Percentiles rank a stretch among this genome's conserved stretches.
These are phyloP conservation scores for Trichothecium roseum DNA, from an alignment of 2,329 filamentous ascomycete genomes.

Conservation along the genomic window DNA sequence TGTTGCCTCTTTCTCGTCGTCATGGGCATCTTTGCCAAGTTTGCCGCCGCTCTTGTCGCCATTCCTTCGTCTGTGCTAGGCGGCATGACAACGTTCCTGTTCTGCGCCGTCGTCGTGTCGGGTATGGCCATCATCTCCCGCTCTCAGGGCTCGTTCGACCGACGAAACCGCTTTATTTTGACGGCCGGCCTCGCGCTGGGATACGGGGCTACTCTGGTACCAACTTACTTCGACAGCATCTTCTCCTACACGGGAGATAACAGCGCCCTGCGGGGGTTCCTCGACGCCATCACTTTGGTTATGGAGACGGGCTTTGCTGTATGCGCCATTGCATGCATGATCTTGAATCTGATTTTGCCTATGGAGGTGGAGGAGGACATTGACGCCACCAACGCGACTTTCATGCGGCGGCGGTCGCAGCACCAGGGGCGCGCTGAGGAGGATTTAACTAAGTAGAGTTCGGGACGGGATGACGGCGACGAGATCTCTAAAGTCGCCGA, in stretches of 20 bases:
- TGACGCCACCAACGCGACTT: conserved; percentile 8
- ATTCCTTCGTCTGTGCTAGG: conserved; percentile 60
- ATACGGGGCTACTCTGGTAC: conserved; percentile 58
- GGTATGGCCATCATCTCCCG: conserved; percentile 67
- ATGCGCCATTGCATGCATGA: conserved; percentile 60
- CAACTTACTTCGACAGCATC: conserved; percentile 57
- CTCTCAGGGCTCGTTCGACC: conserved; percentile 56
- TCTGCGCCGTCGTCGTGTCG: conserved; percentile 64
- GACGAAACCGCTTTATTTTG: conserved; percentile 72
- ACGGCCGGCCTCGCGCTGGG: conserved; percentile 66
- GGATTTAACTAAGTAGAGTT: too few species aligned
- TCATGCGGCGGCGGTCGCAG: too few species aligned
- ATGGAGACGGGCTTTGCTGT: conserved; percentile 70
- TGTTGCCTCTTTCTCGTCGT: conserved; percentile 67
- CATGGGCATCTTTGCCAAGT: conserved; percentile 77
- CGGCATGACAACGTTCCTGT: conserved; percentile 73
- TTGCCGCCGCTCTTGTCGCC: conserved; percentile 66
- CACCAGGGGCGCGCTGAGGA: too few species aligned
- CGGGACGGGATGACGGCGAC: too few species aligned
- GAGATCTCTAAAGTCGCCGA: too few species aligned
- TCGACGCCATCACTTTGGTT: conserved; percentile 62
- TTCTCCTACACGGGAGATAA: conserved; percentile 65
- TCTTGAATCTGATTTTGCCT: conserved; percentile 62
- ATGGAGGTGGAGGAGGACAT: conserved; percentile 62
- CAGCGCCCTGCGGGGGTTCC: conserved; percentile 58